Conservation (phyloP, 2,329 filamentous ascomycete genomes). For the Colletotrichum tabaci region DNA sequence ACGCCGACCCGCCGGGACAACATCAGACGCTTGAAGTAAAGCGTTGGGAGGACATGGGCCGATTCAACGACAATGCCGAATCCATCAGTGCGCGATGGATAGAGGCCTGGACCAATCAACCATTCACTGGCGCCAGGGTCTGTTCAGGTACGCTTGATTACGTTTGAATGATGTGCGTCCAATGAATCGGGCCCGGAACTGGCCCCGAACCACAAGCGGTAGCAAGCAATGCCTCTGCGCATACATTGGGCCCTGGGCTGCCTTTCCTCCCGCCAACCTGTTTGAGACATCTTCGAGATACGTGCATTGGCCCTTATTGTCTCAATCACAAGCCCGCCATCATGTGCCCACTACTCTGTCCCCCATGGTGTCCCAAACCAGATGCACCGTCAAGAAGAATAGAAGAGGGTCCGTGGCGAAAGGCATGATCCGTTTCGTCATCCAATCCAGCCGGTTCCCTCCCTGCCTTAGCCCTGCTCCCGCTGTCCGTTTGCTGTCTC, state of each 20-base stretch:
- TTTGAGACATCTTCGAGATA: constrained; percentile 3
- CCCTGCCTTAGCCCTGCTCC: constrained; percentile 1
- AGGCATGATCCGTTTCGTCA: not conserved
- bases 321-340: not conserved
- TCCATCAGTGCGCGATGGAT: not conserved
- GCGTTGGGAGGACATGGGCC: constrained; percentile 16
- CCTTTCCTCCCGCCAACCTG: not conserved
- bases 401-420: not conserved
- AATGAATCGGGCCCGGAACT: not conserved
- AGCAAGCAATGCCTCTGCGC: not conserved
- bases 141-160: no score
- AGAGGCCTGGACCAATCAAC: not conserved
- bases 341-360: not conserved
- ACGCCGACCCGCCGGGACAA: not conserved
- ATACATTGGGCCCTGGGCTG: not conserved
- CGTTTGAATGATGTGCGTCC: not conserved
- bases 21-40: not conserved
- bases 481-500: constrained; percentile 3
- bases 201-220: not conserved
- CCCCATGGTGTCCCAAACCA: not conserved
- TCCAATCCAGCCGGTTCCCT: constrained; percentile 6
- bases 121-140: not conserved
- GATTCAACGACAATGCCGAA: not conserved
- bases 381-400: not conserved
- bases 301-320: not conserved